Evolutionary conservation across 306 rosid species (phyloP).

Genomic region (Lupinus albus): DNA sequence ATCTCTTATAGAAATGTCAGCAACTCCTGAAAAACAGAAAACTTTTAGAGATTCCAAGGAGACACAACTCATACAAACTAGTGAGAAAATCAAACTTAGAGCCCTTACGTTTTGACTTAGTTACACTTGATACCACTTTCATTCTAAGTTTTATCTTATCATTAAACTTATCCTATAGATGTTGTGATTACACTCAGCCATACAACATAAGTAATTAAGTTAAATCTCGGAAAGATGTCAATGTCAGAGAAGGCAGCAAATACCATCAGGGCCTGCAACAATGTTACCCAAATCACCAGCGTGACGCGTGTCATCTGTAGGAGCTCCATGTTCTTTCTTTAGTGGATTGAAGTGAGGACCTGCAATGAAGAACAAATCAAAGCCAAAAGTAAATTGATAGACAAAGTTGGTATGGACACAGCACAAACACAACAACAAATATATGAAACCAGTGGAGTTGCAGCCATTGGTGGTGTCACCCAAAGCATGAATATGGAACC

Average conservation of each 20-base stretch:
- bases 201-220: too few relatives aligned
- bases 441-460: conserved; percentile 52
- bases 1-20: conserved; percentile 68
- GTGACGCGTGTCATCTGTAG: conserved; percentile 64
- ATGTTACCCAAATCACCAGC: conserved; percentile 88
- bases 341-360: conserved; percentile 83
- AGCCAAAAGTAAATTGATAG: background rate
- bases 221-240: too few relatives aligned
- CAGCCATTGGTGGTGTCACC: conserved; percentile 70
- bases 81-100: background rate
- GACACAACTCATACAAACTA: conserved; percentile 13
- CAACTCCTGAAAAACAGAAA: conserved; percentile 57
- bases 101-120: too few relatives aligned
- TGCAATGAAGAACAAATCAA: conserved; percentile 14
- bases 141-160: too few relatives aligned
- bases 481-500: conserved; percentile 60
- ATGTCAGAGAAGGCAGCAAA: background rate
- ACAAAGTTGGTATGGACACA: background rate
- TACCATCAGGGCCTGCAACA: conserved; percentile 72
- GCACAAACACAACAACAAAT: background rate
- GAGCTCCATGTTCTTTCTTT: conserved; percentile 72
- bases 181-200: too few relatives aligned
- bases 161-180: too few relatives aligned
- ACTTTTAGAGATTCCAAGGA: background rate
- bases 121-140: too few relatives aligned